Conservation (phyloP, 176 grass and related monocot species). For the Phragmites australis region DNA sequence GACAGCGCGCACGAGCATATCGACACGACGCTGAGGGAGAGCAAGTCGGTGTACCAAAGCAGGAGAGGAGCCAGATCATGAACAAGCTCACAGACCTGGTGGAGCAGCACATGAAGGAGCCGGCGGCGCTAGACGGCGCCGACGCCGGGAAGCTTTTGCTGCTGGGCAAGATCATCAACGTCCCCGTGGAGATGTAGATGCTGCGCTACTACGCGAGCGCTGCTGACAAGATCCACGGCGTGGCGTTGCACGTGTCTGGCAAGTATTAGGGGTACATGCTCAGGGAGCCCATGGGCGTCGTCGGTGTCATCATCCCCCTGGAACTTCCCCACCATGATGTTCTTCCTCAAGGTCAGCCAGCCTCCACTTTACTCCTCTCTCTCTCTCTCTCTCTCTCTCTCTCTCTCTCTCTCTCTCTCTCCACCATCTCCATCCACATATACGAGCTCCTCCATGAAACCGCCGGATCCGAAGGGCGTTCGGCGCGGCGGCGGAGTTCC, state of each 20-base stretch:
- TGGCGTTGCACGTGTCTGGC: background rate
- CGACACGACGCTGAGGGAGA: no score
- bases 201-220: conserved; percentile 23
- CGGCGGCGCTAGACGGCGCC: conserved; percentile 37
- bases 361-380: no score
- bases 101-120: conserved; percentile 47
- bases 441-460: no score
- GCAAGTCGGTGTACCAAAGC: no score
- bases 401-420: no score
- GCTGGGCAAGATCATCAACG: conserved; percentile 41
- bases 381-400: no score
- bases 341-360: background rate
- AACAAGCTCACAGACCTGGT: conserved; percentile 50
- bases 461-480: no score
- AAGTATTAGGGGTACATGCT: background rate
- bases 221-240: background rate
- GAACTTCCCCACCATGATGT: background rate
- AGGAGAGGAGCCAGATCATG: conserved; percentile 54
- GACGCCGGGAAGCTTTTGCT: conserved; percentile 56
- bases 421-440: no score
- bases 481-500: no score
- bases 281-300: background rate
- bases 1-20: no score
- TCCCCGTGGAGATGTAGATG: conserved; percentile 27
- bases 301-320: background rate